Evolutionary conservation across 192 early-diverging fungal species (phyloP).

Genomic region (Glomus cerebriforme): DNA sequence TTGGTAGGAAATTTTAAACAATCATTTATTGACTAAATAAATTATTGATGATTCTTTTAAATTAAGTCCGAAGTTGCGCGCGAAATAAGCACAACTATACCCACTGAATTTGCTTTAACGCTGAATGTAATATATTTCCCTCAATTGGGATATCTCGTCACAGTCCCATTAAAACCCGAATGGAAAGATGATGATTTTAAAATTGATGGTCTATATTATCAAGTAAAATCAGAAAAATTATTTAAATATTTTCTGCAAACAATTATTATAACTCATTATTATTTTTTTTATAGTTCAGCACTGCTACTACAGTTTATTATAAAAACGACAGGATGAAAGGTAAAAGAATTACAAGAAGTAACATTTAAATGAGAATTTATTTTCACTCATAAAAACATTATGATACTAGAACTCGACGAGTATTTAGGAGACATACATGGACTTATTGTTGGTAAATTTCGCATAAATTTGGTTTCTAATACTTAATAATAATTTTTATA

Average conservation of each 20-base stretch:
- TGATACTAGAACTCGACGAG: conserved; percentile 68
- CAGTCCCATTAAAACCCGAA: conserved; percentile 57
- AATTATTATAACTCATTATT: background rate
- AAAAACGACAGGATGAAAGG: conserved; percentile 63
- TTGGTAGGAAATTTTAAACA: conserved; percentile 46
- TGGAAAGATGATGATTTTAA: conserved; percentile 49
- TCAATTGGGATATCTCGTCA: conserved; percentile 76
- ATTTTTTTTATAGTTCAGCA: conserved; percentile 61
- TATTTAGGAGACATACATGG: conserved; percentile 84
- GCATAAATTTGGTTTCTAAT: background rate
- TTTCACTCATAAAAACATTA: background rate
- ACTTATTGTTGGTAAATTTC: conserved; percentile 65
- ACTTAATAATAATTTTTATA: background rate
- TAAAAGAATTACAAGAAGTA: conserved; percentile 15
- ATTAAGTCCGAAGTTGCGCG: conserved; percentile 55
- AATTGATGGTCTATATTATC: conserved; percentile 56
- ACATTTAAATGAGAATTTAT: background rate
- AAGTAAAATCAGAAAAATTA: conserved; percentile 44
- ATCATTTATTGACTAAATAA: background rate
- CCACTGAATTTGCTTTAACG: conserved; percentile 49
- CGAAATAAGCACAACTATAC: conserved; percentile 57
- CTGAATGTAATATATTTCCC: conserved; percentile 83
- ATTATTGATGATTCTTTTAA: background rate
- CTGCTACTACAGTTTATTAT: conserved; percentile 66
- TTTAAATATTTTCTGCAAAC: background rate